Base-by-base conservation (phyloP, 2,329 filamentous ascomycete genomes). In the Hypoxylon sp. region DNA sequence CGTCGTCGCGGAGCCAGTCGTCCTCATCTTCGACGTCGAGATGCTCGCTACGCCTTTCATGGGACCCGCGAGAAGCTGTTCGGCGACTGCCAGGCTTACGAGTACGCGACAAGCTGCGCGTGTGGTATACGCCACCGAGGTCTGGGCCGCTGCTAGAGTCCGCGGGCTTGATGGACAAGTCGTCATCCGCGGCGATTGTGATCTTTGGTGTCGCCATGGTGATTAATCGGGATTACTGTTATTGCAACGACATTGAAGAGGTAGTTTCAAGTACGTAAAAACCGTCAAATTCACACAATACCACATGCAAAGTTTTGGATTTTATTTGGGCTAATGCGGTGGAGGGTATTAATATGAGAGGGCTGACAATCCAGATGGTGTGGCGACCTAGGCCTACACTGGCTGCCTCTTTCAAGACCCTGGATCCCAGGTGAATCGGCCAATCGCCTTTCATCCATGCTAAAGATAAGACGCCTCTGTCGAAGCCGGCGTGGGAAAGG, bases 41-140 rank as follows among this genome's bases (percentile, higher is more conserved):
- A 32, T 73, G 66, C 39, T 75, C 73, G 44, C 69, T 63, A 15
- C 65, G 70, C 29, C 69, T 57, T 29, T 75, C 72, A 17, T 74
- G 73, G 3, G 74, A 65, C 0, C 60, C 63, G 53, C 70, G 75
- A 44, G 74, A 78, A 53, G 65, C 52, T 44, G 73, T 75, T 31
- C 72, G 73, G 32, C 69, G 69, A 24, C 69, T 67, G 31, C 71
- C 61, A 11, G 67, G 58, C 11, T 65, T 68, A 29, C 73, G 74
- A 8, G 69, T 37, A 44, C 75, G 71, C 27, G 77, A 74, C 47
- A 77, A 59, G 62, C 74, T 77, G 24, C 78, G 76, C 8, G 77
- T 75, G 65, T 78, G 73, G 72, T 78, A 80, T 13, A 80, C 73
- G 21, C 79, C 79, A 7, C 76, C 78, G 35, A 75, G 58, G 39